Percentiles rank a stretch among this genome's conserved stretches.
Conservation (phyloP, 2,329 filamentous ascomycete species). For the Verticillium nubilum region DNA sequence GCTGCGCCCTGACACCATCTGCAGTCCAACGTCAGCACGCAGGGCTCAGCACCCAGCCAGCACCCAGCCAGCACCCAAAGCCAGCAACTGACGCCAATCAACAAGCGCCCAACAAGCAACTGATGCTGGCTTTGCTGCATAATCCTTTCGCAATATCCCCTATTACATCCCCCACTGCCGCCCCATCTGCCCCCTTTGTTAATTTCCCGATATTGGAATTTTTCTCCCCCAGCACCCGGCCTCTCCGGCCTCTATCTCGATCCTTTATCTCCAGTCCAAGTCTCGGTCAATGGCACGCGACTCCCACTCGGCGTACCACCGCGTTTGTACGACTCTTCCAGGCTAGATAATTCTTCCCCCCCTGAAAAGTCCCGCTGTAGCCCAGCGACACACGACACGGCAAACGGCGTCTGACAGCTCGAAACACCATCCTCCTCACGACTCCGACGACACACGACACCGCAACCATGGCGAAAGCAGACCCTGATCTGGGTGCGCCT, state of each 20-base stretch:
- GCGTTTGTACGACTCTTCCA: not conserved
- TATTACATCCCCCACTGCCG: not conserved
- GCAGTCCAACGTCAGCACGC: not conserved
- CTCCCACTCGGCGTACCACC: not conserved
- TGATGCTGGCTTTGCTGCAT: not conserved
- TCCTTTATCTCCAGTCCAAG: not conserved
- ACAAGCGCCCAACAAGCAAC: not conserved
- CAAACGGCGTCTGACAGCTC: not conserved
- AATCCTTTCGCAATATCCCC: not conserved
- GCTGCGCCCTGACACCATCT: not conserved
- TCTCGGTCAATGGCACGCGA: not conserved
- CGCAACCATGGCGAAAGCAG: not conserved
- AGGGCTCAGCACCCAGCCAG: not conserved
- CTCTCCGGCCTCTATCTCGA: not conserved
- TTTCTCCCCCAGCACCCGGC: not conserved
- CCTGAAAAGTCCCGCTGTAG: not conserved
- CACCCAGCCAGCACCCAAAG: not conserved
- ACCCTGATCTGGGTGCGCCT: conserved; percentile 18
- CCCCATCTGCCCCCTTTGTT: not conserved
- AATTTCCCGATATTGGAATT: not conserved
- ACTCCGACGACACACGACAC: not conserved
- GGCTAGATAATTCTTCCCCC: not conserved
- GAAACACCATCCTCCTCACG: not conserved
- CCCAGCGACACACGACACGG: not conserved
- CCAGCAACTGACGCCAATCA: not conserved